These are phyloP conservation scores for Pelargonium nanum DNA, from an alignment of 345 rosid genomes.

Conservation along the genomic window DNA sequence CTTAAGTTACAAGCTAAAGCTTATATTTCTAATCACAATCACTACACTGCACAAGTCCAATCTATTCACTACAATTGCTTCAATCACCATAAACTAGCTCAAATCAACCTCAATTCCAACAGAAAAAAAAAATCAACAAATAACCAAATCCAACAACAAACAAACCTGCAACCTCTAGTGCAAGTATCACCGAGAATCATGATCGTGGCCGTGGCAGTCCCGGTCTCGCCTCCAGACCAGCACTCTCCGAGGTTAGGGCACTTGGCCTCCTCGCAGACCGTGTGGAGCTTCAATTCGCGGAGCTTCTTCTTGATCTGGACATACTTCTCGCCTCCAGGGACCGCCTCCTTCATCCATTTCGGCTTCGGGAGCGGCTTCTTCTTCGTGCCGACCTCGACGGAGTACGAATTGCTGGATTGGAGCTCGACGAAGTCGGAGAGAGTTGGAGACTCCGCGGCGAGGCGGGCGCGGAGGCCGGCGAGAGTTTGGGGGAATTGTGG, in stretches of 20 bases:
- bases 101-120: not conserved
- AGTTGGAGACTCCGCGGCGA: constrained; percentile 57
- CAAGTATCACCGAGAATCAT: constrained; percentile 97
- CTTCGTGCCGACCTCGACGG: constrained; percentile 93
- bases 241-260: constrained; percentile 96
- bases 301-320: constrained; percentile 95
- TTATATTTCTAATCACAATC: not conserved
- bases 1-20: not conserved
- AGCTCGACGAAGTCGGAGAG: constrained; percentile 54
- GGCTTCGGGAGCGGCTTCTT: constrained; percentile 94
- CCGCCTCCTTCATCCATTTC: constrained; percentile 90
- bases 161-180: constrained; percentile 83
- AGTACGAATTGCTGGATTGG: constrained; percentile 38
- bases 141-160: not conserved
- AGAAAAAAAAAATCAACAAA: not conserved
- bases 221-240: constrained; percentile 98
- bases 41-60: not conserved
- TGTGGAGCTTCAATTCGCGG: constrained; percentile 83
- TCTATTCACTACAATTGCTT: not conserved
- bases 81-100: not conserved
- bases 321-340: constrained; percentile 91
- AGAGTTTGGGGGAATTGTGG: constrained; percentile 46
- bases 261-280: constrained; percentile 95
- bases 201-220: constrained; percentile 93
- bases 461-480: constrained; percentile 71